These are phyloP conservation scores for Sungouiozyma ichnusensis DNA, from an alignment of 805 yeast species.

Conservation along the genomic window DNA sequence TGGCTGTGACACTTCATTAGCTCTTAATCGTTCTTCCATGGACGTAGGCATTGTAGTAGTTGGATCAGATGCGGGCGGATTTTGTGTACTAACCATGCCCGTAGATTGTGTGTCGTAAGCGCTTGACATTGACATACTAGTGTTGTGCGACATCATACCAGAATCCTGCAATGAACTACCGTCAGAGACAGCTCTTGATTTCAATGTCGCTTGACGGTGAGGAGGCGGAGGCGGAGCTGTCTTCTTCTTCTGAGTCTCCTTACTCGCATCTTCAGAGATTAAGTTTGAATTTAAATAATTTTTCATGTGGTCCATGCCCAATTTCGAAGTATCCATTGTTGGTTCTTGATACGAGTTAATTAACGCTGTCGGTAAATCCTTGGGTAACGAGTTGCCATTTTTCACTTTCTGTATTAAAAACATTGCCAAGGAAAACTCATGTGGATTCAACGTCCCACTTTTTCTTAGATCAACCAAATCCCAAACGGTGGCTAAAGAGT, in stretches of 20 bases:
- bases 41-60: background rate
- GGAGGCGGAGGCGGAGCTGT: background rate
- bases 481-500: constrained; percentile 81
- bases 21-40: background rate
- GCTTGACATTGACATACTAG: background rate
- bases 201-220: background rate
- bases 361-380: constrained; percentile 25
- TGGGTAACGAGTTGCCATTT: constrained; percentile 40
- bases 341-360: constrained; percentile 6
- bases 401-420: constrained; percentile 76
- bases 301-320: background rate
- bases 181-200: background rate
- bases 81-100: background rate
- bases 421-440: constrained; percentile 89
- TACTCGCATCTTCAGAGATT: background rate
- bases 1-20: background rate
- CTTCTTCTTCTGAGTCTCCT: background rate
- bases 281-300: background rate
- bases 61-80: background rate
- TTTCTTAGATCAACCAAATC: constrained; percentile 84
- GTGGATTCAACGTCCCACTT: constrained; percentile 63
- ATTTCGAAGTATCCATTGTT: constrained; percentile 6
- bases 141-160: background rate
- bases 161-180: background rate
- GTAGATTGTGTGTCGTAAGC: background rate